Evolutionary conservation across 495 filamentous ascomycete species (phyloP).

Genomic region (Poronia punctata): DNA sequence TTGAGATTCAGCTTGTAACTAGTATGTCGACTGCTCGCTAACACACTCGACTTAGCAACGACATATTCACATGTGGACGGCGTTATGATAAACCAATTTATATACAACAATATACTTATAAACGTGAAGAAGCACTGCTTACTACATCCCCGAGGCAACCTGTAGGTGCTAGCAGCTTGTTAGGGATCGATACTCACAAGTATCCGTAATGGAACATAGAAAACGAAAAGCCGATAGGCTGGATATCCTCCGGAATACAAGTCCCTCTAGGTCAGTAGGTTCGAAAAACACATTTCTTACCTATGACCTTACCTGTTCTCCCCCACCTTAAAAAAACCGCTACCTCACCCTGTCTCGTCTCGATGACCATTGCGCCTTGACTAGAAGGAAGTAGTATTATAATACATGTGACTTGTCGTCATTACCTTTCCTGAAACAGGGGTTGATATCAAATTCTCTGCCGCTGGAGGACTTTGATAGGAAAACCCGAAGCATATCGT

Average conservation of each 20-base stretch:
- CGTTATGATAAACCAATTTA: background rate
- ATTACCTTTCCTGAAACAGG: conserved; percentile 25
- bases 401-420: conserved; percentile 66
- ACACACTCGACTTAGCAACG: too few species aligned
- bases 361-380: conserved; percentile 1
- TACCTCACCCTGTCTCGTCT: background rate
- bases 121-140: background rate
- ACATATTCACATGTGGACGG: too few species aligned
- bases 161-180: too few species aligned
- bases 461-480: background rate
- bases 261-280: conserved; percentile 28
- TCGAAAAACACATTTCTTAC: conserved; percentile 46
- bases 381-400: conserved; percentile 7
- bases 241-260: too few species aligned
- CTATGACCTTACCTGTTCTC: conserved; percentile 58
- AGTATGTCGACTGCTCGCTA: too few species aligned
- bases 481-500: too few species aligned
- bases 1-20: too few species aligned
- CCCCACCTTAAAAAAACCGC: background rate
- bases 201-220: too few species aligned
- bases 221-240: too few species aligned
- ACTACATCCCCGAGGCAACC: background rate
- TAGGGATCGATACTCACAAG: too few species aligned
- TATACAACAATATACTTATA: background rate
- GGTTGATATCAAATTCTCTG: conserved; percentile 1